Percentiles rank a stretch among this genome's conserved stretches.
Conservation (phyloP, 148 eudicot species). For the Tetragonia tetragonoides region DNA sequence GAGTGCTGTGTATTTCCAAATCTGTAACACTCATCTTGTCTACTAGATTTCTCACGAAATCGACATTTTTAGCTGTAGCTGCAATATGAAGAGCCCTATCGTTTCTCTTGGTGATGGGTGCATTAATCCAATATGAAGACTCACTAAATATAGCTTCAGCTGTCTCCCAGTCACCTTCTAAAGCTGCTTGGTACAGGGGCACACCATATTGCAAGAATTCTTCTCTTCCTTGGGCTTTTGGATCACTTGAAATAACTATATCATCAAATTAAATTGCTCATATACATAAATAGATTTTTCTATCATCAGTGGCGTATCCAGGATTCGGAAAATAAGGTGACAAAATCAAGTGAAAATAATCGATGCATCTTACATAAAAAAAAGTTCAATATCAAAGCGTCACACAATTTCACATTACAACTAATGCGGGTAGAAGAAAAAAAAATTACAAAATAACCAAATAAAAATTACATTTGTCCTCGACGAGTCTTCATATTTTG, state of each 20-base stretch:
- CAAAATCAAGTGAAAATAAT: too few relatives aligned
- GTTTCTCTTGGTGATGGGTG: slow-evolving; percentile 12
- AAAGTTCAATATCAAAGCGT: too few relatives aligned
- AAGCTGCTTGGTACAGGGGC: slow-evolving; percentile 29
- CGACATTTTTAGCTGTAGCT: slow-evolving; percentile 4
- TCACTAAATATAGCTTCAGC: slow-evolving; percentile 13
- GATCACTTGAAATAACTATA: not conserved
- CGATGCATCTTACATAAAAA: too few relatives aligned
- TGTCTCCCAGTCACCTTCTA: slow-evolving; percentile 26
- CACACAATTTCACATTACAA: too few relatives aligned
- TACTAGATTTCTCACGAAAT: slow-evolving; percentile 18
- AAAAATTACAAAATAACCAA: too few relatives aligned
- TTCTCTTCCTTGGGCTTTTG: slow-evolving; percentile 3
- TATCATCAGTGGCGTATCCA: too few relatives aligned
- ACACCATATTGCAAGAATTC: slow-evolving; percentile 22
- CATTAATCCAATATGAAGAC: slow-evolving; percentile 11
- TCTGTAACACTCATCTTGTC: not conserved
- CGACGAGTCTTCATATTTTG: too few relatives aligned
- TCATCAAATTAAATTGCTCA: not conserved
- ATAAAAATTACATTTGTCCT: too few relatives aligned
- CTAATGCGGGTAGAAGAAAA: too few relatives aligned
- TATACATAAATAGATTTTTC: too few relatives aligned
- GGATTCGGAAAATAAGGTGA: too few relatives aligned
- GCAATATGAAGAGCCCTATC: slow-evolving; percentile 32
- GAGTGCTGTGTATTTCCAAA: slow-evolving; percentile 3